Evolutionary conservation across 2,329 filamentous ascomycete species (phyloP).

Genomic region (Alternaria gansuensis): DNA sequence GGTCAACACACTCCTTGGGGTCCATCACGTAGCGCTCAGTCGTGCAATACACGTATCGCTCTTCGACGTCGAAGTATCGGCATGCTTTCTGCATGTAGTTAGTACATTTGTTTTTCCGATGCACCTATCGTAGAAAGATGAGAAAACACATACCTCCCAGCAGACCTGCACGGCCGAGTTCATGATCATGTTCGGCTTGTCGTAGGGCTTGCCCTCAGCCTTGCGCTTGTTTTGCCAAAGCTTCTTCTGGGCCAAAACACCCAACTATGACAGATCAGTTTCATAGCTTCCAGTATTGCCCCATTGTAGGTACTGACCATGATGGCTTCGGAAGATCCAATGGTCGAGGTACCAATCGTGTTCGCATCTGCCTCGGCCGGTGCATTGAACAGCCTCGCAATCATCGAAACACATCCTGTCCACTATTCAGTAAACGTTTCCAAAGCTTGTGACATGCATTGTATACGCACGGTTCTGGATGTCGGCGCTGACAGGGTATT

Average conservation of each 20-base stretch:
- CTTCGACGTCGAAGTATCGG: slow-evolving; percentile 91
- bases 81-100: slow-evolving; percentile 63
- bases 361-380: slow-evolving; percentile 67
- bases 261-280: slow-evolving; percentile 59
- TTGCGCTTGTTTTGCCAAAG: slow-evolving; percentile 88
- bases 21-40: slow-evolving; percentile 70
- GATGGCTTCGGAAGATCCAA: slow-evolving; percentile 89
- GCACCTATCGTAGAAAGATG: too few species aligned
- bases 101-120: background rate
- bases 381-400: slow-evolving; percentile 82
- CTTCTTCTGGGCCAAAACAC: slow-evolving; percentile 91
- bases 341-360: slow-evolving; percentile 84
- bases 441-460: slow-evolving; percentile 78
- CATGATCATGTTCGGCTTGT: slow-evolving; percentile 93
- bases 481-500: slow-evolving; percentile 61
- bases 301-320: slow-evolving; percentile 29
- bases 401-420: slow-evolving; percentile 60
- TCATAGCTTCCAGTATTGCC: background rate
- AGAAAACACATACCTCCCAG: slow-evolving; percentile 69
- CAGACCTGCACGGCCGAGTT: slow-evolving; percentile 95
- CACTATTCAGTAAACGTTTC: slow-evolving; percentile 44
- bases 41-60: slow-evolving; percentile 77
- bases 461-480: slow-evolving; percentile 81
- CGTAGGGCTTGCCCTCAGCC: slow-evolving; percentile 80
- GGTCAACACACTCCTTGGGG: slow-evolving; percentile 67